Conservation (phyloP, 805 yeast genomes). For the Starmerella apis region DNA sequence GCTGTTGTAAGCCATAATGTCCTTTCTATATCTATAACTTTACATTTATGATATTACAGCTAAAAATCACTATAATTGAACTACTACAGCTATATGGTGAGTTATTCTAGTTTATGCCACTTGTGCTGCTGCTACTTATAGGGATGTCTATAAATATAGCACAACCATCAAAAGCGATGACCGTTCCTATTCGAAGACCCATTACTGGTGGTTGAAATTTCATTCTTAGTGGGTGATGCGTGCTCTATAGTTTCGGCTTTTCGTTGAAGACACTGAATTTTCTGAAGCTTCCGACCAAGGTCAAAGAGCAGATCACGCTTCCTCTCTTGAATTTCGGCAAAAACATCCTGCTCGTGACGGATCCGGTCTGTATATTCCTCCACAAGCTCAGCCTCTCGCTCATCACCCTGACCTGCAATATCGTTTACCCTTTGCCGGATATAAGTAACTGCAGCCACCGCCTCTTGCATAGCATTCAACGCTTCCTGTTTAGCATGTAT, state of each 20-base stretch:
- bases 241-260: background rate
- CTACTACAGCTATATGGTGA: too few species aligned
- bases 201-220: too few species aligned
- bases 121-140: too few species aligned
- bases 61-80: too few species aligned
- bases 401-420: constrained; percentile 11
- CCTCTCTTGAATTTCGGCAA: constrained; percentile 15
- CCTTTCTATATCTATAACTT: too few species aligned
- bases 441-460: constrained; percentile 13
- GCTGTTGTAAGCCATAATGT: too few species aligned
- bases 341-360: constrained; percentile 9
- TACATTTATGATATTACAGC: too few species aligned
- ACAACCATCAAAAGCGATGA: too few species aligned
- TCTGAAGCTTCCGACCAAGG: constrained; percentile 6
- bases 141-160: too few species aligned
- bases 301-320: constrained; percentile 14
- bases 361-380: constrained; percentile 18
- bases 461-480: constrained; percentile 18
- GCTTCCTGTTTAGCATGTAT: constrained; percentile 22
- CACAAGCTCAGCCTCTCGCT: constrained; percentile 3
- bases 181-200: too few species aligned
- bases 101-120: too few species aligned
- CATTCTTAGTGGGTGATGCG: background rate
- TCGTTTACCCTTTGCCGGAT: constrained; percentile 16
- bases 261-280: constrained; percentile 1